phyloP scores from a whole-genome alignment of 345 rosid species.

The Firmiana major region DNA sequence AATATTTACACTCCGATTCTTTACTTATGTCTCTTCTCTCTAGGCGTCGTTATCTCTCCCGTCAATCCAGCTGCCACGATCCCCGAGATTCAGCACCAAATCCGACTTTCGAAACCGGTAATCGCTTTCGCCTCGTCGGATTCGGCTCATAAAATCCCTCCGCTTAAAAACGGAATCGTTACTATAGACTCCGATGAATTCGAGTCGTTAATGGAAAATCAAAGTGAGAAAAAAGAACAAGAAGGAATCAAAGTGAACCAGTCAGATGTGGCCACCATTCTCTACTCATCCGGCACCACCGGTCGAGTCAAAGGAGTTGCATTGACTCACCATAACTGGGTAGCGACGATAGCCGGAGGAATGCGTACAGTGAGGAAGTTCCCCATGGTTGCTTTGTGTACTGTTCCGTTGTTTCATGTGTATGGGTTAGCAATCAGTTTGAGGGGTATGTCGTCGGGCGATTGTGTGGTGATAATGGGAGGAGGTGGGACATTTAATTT shows the following conservation, averaged over 20 bases:
- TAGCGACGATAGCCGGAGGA: conserved; percentile 22
- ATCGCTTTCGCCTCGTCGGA: conserved; percentile 43
- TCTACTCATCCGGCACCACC: conserved; percentile 67
- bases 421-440: conserved; percentile 37
- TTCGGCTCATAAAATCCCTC: conserved; percentile 35
- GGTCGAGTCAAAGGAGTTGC: conserved; percentile 53
- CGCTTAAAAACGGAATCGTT: conserved; percentile 22
- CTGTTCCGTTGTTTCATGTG: conserved; percentile 54
- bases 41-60: conserved; percentile 54
- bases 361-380: conserved; percentile 21
- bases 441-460: conserved; percentile 41
- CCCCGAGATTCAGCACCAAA: conserved; percentile 38
- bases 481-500: conserved; percentile 26
- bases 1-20: conserved; percentile 47
- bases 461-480: conserved; percentile 30
- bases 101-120: conserved; percentile 43
- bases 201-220: conserved; percentile 34
- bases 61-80: conserved; percentile 40
- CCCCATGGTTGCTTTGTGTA: conserved; percentile 28
- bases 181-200: conserved; percentile 43
- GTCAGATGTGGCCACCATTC: conserved; percentile 51
- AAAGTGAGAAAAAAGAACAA: not conserved
- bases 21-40: conserved; percentile 45
- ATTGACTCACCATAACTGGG: conserved; percentile 45
- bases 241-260: conserved; percentile 18